Conservation (phyloP, 257 asterid genomes). For the Solanum arcanum region DNA sequence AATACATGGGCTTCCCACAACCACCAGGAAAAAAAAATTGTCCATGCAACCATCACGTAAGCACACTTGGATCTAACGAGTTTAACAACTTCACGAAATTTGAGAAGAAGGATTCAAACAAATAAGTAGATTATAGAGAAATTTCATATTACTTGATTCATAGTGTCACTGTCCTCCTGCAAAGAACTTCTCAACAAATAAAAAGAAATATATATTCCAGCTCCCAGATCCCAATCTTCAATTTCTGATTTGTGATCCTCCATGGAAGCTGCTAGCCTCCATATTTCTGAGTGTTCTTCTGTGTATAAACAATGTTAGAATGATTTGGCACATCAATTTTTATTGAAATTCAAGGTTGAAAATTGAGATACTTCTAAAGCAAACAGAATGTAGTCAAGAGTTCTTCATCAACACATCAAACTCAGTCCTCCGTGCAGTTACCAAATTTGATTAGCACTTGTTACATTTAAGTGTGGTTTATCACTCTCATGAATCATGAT, state of each 20-base stretch:
- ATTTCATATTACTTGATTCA: conserved; percentile 47
- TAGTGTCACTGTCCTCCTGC: conserved; percentile 46
- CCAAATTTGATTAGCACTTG: neutral
- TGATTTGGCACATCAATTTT: neutral
- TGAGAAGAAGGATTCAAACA: neutral
- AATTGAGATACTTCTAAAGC: neutral
- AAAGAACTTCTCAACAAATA: conserved; percentile 51
- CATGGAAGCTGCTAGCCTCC: conserved; percentile 73
- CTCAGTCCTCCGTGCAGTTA: neutral
- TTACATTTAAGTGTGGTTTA: neutral
- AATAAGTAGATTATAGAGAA: neutral
- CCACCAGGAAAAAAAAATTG: neutral
- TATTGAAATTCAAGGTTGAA: neutral
- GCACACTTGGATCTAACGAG: neutral
- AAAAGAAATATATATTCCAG: conserved; percentile 78
- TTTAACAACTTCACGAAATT: neutral
- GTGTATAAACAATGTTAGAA: conserved; percentile 18
- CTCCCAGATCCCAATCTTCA: conserved; percentile 96
- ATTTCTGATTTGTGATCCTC: conserved; percentile 76
- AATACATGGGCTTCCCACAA: neutral
- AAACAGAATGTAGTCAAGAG: neutral
- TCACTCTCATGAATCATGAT: neutral
- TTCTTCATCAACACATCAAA: neutral
- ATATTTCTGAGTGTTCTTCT: conserved; percentile 73
- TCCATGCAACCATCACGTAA: neutral